A percentile compares a stretch with the other conserved stretches of the same genome.
phyloP scores from a whole-genome alignment of 2,329 filamentous ascomycete species.

The Fusarium humuli region DNA sequence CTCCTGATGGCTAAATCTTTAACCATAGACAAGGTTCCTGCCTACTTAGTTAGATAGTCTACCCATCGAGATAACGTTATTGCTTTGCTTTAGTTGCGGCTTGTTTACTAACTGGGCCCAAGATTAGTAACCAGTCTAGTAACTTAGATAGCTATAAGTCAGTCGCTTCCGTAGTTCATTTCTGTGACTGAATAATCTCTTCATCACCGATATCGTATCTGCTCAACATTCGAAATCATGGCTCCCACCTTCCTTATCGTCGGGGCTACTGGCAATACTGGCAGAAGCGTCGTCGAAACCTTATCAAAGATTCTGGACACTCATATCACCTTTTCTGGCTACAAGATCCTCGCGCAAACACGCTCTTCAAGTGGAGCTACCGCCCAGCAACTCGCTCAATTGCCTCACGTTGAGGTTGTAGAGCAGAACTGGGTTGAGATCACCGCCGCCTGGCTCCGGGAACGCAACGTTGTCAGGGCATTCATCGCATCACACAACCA shows the following conservation, averaged over 20 bases:
- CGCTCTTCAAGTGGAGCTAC: not conserved
- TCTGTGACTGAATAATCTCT: not conserved
- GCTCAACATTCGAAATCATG: not conserved
- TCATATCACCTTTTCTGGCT: fast-evolving
- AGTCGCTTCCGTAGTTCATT: not conserved
- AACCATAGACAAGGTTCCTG: not conserved
- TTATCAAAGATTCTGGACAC: not conserved
- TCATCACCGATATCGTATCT: fast-evolving
- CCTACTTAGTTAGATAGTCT: too few relatives aligned
- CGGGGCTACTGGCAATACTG: not conserved
- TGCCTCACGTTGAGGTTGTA: not conserved
- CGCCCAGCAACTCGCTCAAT: not conserved
- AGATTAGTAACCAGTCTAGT: not conserved
- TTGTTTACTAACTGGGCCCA: not conserved
- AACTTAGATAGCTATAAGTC: not conserved
- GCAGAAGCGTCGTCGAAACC: not conserved
- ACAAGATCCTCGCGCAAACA: not conserved
- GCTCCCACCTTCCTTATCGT: not conserved
- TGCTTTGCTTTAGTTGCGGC: fast-evolving
- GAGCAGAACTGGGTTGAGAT: constrained; percentile 2
- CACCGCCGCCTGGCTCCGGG: not conserved
- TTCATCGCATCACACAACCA: not conserved
- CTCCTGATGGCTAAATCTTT: not conserved
- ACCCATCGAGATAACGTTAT: not conserved
- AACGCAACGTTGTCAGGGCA: not conserved